Evolutionary conservation across 1,284 basidiomycete species (phyloP).

Genomic region (Apiotrichum mycotoxinovorans): DNA sequence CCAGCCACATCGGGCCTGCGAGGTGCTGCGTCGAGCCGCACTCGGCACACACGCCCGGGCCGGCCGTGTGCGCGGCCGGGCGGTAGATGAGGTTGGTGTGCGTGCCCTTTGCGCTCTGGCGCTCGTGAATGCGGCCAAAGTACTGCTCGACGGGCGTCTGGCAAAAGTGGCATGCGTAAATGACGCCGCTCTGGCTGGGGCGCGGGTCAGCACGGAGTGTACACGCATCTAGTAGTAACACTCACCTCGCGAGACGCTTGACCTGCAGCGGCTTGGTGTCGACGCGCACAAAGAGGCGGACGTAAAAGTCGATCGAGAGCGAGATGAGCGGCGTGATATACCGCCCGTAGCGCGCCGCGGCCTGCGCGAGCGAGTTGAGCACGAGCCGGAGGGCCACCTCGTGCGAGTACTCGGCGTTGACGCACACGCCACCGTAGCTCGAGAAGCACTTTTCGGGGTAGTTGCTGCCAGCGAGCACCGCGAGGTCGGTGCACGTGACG

Average conservation of each 20-base stretch:
- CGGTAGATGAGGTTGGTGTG: slow-evolving; percentile 64
- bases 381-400: slow-evolving; percentile 88
- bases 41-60: slow-evolving; percentile 62
- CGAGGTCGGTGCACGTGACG: slow-evolving; percentile 93
- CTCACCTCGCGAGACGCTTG: slow-evolving; percentile 63
- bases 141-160: slow-evolving; percentile 75
- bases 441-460: slow-evolving; percentile 96
- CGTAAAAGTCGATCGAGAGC: slow-evolving; percentile 96
- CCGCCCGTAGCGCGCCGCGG: slow-evolving; percentile 87
- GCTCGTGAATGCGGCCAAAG: slow-evolving; percentile 66
- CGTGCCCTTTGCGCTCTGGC: slow-evolving; percentile 51
- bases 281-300: slow-evolving; percentile 84
- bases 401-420: slow-evolving; percentile 90
- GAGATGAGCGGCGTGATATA: slow-evolving; percentile 88
- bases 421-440: slow-evolving; percentile 91
- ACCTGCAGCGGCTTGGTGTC: slow-evolving; percentile 75
- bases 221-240: neutral
- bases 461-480: slow-evolving; percentile 88
- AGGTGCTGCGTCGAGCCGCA: slow-evolving; percentile 76
- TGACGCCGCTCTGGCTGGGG: slow-evolving; percentile 57
- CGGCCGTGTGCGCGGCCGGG: slow-evolving; percentile 59
- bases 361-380: slow-evolving; percentile 75
- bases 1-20: slow-evolving; percentile 96
- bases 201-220: neutral
- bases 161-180: slow-evolving; percentile 77